Conservation (phyloP, 768 basidiomycete genomes). For the Mrakia frigida region DNA sequence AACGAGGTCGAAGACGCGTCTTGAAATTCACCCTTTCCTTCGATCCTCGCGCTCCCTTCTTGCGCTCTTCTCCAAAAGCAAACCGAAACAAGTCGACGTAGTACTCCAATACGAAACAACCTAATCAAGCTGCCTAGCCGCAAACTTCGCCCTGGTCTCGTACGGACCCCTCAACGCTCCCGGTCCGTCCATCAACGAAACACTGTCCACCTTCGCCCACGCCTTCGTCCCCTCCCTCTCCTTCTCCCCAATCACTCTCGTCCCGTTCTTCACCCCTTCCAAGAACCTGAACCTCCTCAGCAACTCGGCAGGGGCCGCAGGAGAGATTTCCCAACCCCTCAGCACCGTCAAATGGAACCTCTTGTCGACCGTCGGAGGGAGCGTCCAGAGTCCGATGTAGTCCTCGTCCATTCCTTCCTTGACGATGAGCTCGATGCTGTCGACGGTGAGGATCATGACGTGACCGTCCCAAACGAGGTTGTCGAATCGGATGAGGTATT, state of each 20-base stretch:
- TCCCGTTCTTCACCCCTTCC: not conserved
- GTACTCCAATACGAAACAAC: not conserved
- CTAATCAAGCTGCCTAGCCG: not conserved
- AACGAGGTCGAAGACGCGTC: too few species aligned
- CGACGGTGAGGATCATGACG: slow-evolving; percentile 7
- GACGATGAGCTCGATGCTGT: not conserved
- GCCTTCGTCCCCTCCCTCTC: not conserved
- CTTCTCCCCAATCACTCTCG: not conserved
- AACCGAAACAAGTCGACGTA: not conserved
- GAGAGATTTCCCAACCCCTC: not conserved
- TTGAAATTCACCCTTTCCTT: too few species aligned
- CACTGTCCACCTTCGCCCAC: not conserved
- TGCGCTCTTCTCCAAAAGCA: too few species aligned
- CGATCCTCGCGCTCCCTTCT: too few species aligned
- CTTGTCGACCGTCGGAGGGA: not conserved
- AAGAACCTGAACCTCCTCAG: not conserved
- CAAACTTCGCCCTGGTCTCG: not conserved
- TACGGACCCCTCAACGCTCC: not conserved
- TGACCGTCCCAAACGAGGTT: not conserved
- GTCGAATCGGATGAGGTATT: not conserved
- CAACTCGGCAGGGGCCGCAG: not conserved
- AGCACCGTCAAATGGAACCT: not conserved
- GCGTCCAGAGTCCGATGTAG: not conserved
- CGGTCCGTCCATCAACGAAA: too few species aligned
- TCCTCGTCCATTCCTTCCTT: not conserved